phyloP scores from a whole-genome alignment of 768 basidiomycete genomes.

The Brasilioporus rufonigricans region DNA sequence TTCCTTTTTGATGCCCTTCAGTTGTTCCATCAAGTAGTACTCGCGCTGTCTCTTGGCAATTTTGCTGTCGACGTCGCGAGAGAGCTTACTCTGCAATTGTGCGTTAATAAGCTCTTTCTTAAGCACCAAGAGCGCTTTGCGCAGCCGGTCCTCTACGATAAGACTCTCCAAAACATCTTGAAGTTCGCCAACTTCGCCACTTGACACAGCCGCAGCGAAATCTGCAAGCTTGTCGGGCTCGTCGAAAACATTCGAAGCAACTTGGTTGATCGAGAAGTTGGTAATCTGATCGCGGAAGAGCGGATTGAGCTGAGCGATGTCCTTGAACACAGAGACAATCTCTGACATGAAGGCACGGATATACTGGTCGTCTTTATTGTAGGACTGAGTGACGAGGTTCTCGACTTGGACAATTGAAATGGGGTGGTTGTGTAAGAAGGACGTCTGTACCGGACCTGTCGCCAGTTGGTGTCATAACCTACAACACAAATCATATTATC shows the following conservation, averaged over 20 bases:
- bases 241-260: constrained; percentile 91
- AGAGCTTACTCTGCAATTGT: constrained; percentile 89
- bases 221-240: constrained; percentile 97
- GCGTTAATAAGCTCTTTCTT: constrained; percentile 99
- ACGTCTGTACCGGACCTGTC: constrained; percentile 70
- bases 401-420: constrained; percentile 89
- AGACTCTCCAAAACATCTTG: constrained; percentile 92
- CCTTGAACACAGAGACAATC: constrained; percentile 96
- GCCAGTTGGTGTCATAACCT: constrained; percentile 1
- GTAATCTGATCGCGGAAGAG: constrained; percentile 98
- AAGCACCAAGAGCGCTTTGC: constrained; percentile 86
- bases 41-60: constrained; percentile 93
- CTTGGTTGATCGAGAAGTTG: constrained; percentile 91
- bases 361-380: constrained; percentile 91
- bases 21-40: constrained; percentile 95
- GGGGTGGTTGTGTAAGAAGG: constrained; percentile 76
- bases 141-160: constrained; percentile 82
- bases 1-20: constrained; percentile 96
- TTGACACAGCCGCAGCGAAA: constrained; percentile 93
- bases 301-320: constrained; percentile 94
- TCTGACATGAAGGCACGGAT: constrained; percentile 96
- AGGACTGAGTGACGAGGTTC: constrained; percentile 78
- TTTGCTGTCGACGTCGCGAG: constrained; percentile 90
- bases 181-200: constrained; percentile 87
- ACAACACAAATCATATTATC: too few species aligned